phyloP scores from a whole-genome alignment of 2,329 filamentous ascomycete genomes.

The Exophiala aquamarina region DNA sequence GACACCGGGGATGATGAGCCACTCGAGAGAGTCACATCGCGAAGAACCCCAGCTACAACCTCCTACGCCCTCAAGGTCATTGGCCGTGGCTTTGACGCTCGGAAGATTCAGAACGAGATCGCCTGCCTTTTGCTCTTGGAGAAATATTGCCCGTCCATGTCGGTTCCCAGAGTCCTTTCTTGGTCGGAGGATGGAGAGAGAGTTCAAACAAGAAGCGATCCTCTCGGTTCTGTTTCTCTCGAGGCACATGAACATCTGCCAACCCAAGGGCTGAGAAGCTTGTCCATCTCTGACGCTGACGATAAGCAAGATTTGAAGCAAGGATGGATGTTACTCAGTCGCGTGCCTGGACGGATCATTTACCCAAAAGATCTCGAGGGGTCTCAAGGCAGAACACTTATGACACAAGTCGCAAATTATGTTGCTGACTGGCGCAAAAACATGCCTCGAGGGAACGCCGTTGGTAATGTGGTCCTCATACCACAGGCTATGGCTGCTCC shows the following conservation, averaged over 20 bases:
- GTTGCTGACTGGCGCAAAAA: conserved; percentile 21
- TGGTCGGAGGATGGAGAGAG: conserved; percentile 24
- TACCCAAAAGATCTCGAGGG: conserved; percentile 14
- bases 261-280: too few relatives aligned
- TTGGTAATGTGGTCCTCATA: conserved; percentile 21
- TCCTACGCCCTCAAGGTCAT: conserved; percentile 21
- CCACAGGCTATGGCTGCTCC: conserved; percentile 5
- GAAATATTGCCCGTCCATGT: conserved; percentile 22
- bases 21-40: background rate
- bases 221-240: conserved; percentile 5
- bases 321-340: conserved; percentile 21
- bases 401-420: conserved; percentile 18
- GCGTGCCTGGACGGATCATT: conserved; percentile 16
- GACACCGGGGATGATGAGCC: background rate
- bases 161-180: conserved; percentile 18
- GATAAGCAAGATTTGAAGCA: conserved; percentile 10
- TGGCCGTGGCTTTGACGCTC: conserved; percentile 15
- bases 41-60: conserved; percentile 5
- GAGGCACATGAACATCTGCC: background rate
- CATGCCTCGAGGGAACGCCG: conserved; percentile 15
- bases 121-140: conserved; percentile 19
- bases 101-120: conserved; percentile 25
- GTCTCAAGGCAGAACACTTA: conserved; percentile 12
- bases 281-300: conserved; percentile 2
- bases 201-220: conserved; percentile 16